Evolutionary conservation across 352 stramenopile genomes (phyloP), one percentile per base, ranked within the genome.

Genomic region (Pythium plurisporium): DNA sequence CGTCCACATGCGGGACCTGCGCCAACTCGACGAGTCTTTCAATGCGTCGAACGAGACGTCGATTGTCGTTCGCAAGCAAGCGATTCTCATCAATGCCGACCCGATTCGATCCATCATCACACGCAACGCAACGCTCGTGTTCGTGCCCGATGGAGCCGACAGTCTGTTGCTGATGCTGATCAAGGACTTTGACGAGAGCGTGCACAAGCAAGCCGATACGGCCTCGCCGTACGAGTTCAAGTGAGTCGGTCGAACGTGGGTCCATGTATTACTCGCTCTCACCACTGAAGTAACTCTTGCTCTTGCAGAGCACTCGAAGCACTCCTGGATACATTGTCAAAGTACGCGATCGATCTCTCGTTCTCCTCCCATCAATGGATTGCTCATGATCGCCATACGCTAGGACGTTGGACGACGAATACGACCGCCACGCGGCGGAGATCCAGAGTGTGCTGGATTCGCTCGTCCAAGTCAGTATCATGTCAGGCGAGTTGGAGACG

Each of bases 81-180:
- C 57, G 26, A 77, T 68, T 61, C 69, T 73, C 9, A 70, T 82
- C 48, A 79, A 79, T 33, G 64, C 68, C 31, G 74, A 85, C 46
- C 74, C 74, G 2, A 48, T 85, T 20, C 67, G 74, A 14, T 59
- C 67, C 22, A 69, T 85, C 33, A 69, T 85, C 46, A 70, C 73
- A 38, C 74, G 74, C 19, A 59, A 79, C 31, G 27, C 25, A 25
- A 73, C 57, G 17, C 43, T 83, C 17, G 67, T 83, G 19, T 74
- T 83, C 31, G 59, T 83, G 2, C 73, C 70, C 7, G 69, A 80
- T 42, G 73, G 73, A 10, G 66, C 62, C 20, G 73, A 83, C 50
- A 76, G 59, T 27, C 53, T 83, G 15, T 46, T 80, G 48, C 62
- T 62, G 19, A 69, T 70, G 34, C 64, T 82, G 20, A 75, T 68